phyloP scores from a whole-genome alignment of 2,329 filamentous ascomycete genomes.

The Claviceps pusilla region DNA sequence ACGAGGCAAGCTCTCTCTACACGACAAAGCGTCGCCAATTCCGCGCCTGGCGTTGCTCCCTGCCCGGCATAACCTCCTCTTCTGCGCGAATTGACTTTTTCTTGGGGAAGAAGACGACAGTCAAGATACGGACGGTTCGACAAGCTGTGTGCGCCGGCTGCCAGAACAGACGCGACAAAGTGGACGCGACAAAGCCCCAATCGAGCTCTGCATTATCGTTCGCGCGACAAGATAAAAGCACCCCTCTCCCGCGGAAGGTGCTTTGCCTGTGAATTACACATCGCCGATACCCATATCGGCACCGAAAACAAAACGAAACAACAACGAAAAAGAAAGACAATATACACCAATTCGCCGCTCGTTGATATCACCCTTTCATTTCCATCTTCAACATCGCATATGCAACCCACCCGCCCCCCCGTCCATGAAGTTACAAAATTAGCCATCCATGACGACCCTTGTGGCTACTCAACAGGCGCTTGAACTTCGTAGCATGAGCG shows the following conservation, averaged over 20 bases:
- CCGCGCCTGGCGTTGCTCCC: neutral
- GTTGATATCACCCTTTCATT: neutral
- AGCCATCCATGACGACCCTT: slow-evolving; percentile 57
- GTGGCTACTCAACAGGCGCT: slow-evolving; percentile 48
- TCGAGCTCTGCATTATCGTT: neutral
- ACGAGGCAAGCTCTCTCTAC: slow-evolving; percentile 5
- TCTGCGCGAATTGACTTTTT: neutral
- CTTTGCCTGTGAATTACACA: neutral
- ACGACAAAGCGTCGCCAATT: slow-evolving; percentile 4
- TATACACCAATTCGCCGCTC: neutral
- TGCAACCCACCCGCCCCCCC: too few species aligned
- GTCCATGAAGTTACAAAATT: slow-evolving; percentile 9
- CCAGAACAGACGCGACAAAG: slow-evolving; percentile 2
- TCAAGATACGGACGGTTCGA: neutral
- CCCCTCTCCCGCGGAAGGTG: slow-evolving; percentile 4
- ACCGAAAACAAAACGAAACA: too few species aligned
- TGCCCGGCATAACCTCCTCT: neutral
- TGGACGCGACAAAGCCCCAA: slow-evolving; percentile 4
- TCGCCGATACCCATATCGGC: too few species aligned
- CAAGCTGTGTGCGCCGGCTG: slow-evolving; percentile 1
- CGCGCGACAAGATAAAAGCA: slow-evolving; percentile 4
- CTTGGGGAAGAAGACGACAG: neutral
- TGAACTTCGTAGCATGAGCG: slow-evolving; percentile 55
- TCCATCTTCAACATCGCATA: neutral
- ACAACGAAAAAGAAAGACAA: neutral